Percentiles rank a stretch among this genome's conserved stretches.
phyloP scores from a whole-genome alignment of 192 early-diverging fungal genomes.

The Backusella liffmaniae region DNA sequence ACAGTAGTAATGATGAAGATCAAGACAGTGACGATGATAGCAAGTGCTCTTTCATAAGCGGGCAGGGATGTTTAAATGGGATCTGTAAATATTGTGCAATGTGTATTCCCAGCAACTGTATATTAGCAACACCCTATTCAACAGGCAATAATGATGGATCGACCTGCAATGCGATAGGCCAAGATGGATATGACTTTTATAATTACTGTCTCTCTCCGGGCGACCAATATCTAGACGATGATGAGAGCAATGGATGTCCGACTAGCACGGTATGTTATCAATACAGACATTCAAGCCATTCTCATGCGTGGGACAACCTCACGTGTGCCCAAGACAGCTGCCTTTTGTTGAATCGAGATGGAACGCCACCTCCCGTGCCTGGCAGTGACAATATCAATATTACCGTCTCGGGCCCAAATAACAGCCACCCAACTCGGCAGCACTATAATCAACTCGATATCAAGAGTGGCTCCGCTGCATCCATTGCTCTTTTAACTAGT shows the following conservation, averaged over 20 bases:
- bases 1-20: background rate
- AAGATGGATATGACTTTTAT: background rate
- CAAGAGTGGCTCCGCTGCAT: background rate
- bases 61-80: background rate
- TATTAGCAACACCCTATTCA: background rate
- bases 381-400: background rate
- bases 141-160: background rate
- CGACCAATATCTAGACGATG: background rate
- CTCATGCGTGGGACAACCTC: constrained; percentile 4
- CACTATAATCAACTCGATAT: background rate
- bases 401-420: background rate
- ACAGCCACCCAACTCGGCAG: background rate
- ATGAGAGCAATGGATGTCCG: background rate
- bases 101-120: constrained; percentile 10
- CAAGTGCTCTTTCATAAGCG: background rate
- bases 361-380: background rate
- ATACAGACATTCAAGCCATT: background rate
- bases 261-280: background rate
- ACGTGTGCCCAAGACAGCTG: background rate
- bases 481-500: background rate
- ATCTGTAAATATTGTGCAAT: constrained; percentile 8
- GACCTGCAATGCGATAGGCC: background rate
- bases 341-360: background rate
- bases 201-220: background rate
- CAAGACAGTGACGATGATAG: background rate